Base-by-base conservation (phyloP, 192 early-diverging fungal species). In the Coemansia asiatica region DNA sequence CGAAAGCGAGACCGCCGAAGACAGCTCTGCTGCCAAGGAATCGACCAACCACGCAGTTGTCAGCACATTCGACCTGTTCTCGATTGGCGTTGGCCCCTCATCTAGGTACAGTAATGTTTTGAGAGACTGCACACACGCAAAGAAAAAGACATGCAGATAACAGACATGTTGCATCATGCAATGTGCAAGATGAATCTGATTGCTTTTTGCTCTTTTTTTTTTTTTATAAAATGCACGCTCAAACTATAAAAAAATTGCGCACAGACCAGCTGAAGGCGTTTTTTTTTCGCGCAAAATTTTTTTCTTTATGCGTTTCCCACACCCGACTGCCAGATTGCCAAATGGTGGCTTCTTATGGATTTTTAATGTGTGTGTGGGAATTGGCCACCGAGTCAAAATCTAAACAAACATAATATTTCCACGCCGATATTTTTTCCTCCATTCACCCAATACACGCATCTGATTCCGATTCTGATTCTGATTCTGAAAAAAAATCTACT, bases 71-170 rank as follows among this genome's bases (percentile, higher is more conserved):
- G 94, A 98, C 82, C 75, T 98, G 63, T 96, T 95, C 60, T 94
- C 92, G 15, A 95, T 98, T 67, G 96, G 96, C 25, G 88, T 98
- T 35, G 96, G 96, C 0, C 96, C 96, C 2, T 91, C 90, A n/a
- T 93, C 91, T 61, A 86, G 81, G 81, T 78, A 83, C 40, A 44
- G 40, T 44, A n/a, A 44, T 44, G 15, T 2, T 44, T 44, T 3
- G 5, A 44, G 15, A 3, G 40, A 9, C 40, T 12, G n/a, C n/a
- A n/a, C n/a, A n/a, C n/a, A n/a, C n/a, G n/a, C n/a, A n/a, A n/a
- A 16, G 2, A 16, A 3, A 44, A 12, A 44, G 15, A 44, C 15
- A 13, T 12, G 15, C 12, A 44, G 1, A 13, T 13, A 44, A 13
- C 40, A 44, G 40, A 3, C 10, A 13, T 44, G 5, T 12, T 44